Base-by-base conservation (phyloP, 371 early-diverging fungal species). In the Zychaea mexicana region DNA sequence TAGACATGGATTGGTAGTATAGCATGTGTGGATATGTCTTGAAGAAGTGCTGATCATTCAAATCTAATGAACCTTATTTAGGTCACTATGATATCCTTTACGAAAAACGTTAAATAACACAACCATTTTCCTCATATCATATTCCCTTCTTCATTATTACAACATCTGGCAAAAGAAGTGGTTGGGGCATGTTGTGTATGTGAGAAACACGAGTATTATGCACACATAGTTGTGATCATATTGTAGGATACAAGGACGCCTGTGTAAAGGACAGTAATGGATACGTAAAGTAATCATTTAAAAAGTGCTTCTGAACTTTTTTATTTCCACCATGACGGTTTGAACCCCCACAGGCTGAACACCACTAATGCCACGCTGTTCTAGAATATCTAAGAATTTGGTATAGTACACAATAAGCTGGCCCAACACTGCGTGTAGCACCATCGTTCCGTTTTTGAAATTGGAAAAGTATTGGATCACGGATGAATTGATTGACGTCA, bases 281-380 rank as follows among this genome's bases (percentile, higher is more conserved):
- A n/a, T n/a, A n/a, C n/a, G n/a, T n/a, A n/a, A n/a, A n/a, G n/a
- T n/a, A n/a, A 39, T 52, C 2, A 27, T 26, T 71, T 71, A 91
- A 77, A 91, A 92, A 49, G 88, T 88, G 52, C 88, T 87, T 65
- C 91, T 81, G 66, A 90, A 93, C 72, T 90, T 92, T 76, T 93
- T 93, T 65, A 96, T 90, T 67, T 96, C 97, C 0, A 94, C 92
- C 94, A 96, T 91, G 19, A 97, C 90, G 7, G 90, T 92, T 66
- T 97, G 96, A 21, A 95, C 82, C 15, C 93, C 93, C 0, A 95
- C 90, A 8, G 95, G 95, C 57, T 92, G 94, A 57, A 90, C 79
- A 21, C 79, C 82, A 57, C 80, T 76, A 12, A 66, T 32, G 8
- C 30, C 52, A 17, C 85, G 81, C 67, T 88, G 89, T 63, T 95